A percentile compares a stretch with the other conserved stretches of the same genome.
These are phyloP conservation scores for Nannochloropsis salina DNA, from an alignment of 108 stramenopile genomes.

Conservation along the genomic window DNA sequence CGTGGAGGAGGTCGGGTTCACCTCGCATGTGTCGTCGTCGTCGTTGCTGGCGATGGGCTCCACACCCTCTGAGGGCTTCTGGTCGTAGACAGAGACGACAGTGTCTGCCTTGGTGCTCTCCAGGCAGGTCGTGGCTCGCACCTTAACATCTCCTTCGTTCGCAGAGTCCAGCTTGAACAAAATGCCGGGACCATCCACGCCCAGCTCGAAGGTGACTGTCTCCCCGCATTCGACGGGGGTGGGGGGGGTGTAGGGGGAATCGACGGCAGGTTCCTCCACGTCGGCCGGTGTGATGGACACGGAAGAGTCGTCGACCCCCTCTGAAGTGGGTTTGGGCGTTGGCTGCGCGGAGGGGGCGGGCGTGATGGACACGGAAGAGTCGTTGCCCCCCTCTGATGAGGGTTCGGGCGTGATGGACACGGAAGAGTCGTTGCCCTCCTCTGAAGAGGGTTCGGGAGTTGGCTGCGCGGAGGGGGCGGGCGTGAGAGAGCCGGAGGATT, in stretches of 20 bases:
- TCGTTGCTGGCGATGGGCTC: neutral
- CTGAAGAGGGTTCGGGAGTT: no score
- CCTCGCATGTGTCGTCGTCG: neutral
- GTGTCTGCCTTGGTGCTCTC: neutral
- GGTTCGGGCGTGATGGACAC: neutral
- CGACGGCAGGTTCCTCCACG: no score
- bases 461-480: no score
- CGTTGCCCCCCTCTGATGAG: neutral
- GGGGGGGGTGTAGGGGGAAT: neutral
- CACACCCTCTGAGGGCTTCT: neutral
- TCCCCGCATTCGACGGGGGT: neutral
- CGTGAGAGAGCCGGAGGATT: neutral
- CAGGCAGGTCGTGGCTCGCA: slow-evolving; percentile 12
- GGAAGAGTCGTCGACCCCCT: neutral
- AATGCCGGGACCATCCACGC: neutral
- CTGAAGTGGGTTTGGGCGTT: neutral
- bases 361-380: neutral
- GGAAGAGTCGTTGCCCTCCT: neutral
- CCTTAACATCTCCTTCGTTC: neutral
- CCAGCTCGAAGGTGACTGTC: neutral
- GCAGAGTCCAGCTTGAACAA: neutral
- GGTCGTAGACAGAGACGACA: neutral
- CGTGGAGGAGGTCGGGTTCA: neutral
- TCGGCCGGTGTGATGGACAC: neutral
- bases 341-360: neutral